phyloP scores from a whole-genome alignment of 208 protist species.

The Leishmania tropica region DNA sequence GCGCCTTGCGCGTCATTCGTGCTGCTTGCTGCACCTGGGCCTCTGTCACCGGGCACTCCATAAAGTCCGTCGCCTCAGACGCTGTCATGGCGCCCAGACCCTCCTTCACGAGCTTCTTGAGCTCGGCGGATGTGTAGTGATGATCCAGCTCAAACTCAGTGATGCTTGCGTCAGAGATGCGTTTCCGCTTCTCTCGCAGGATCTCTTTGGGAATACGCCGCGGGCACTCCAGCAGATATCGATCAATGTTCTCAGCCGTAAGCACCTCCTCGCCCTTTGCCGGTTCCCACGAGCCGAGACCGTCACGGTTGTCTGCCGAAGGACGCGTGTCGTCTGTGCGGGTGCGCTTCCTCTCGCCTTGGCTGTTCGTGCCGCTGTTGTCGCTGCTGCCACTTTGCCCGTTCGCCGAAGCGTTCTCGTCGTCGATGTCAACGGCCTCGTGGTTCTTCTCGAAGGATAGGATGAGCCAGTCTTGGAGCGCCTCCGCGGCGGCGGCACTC shows the following conservation, averaged over 20 bases:
- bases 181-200: slow-evolving; percentile 48
- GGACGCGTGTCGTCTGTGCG: background rate
- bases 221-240: slow-evolving; percentile 66
- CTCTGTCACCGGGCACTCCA: slow-evolving; percentile 9
- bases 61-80: slow-evolving; percentile 8
- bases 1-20: slow-evolving; percentile 23
- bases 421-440: slow-evolving; percentile 57
- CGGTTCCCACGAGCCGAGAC: slow-evolving; percentile 39
- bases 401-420: slow-evolving; percentile 5
- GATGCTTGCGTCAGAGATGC: slow-evolving; percentile 54
- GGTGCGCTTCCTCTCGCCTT: background rate
- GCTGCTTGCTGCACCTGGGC: slow-evolving; percentile 21
- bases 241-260: slow-evolving; percentile 76
- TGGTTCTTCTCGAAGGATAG: slow-evolving; percentile 73
- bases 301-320: slow-evolving; percentile 4
- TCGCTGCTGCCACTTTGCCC: slow-evolving; percentile 21
- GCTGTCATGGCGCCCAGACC: slow-evolving; percentile 17
- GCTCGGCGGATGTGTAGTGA: slow-evolving; percentile 78
- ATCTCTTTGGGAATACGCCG: slow-evolving; percentile 62
- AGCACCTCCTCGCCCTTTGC: slow-evolving; percentile 61
- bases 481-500: slow-evolving; percentile 3
- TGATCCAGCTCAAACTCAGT: slow-evolving; percentile 78
- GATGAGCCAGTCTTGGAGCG: slow-evolving; percentile 72
- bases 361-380: background rate
- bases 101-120: slow-evolving; percentile 50